These are phyloP conservation scores for Tubosaeta sp. DNA, from an alignment of 768 basidiomycete genomes.

Conservation along the genomic window DNA sequence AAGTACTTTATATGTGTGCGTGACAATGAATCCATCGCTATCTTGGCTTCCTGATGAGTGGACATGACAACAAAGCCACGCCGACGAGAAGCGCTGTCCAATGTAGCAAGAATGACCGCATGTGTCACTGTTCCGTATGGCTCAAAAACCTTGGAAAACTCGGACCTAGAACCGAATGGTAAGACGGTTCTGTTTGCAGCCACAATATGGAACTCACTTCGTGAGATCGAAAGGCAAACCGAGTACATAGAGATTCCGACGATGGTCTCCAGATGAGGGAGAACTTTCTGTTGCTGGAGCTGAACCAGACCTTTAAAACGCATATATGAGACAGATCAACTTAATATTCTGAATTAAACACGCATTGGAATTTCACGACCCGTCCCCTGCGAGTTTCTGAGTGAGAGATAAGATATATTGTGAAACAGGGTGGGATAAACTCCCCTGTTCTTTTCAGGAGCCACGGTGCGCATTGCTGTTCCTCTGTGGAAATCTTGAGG, in stretches of 20 bases:
- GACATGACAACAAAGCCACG: constrained; percentile 85
- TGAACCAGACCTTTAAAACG: constrained; percentile 33
- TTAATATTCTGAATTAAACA: constrained; percentile 22
- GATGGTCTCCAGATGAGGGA: constrained; percentile 36
- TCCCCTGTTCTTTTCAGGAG: constrained; percentile 9
- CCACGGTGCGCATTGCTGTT: background rate
- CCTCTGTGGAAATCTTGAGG: constrained; percentile 5
- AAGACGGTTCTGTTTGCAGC: background rate
- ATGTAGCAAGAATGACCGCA: constrained; percentile 77
- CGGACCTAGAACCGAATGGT: constrained; percentile 32
- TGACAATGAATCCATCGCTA: constrained; percentile 62
- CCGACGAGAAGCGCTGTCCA: constrained; percentile 78
- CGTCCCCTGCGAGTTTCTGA: constrained; percentile 19
- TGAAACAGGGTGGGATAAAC: background rate
- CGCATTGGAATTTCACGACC: constrained; percentile 59
- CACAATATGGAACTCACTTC: constrained; percentile 45
- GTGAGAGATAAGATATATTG: constrained; percentile 5
- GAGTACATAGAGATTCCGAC: constrained; percentile 81
- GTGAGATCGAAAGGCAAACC: constrained; percentile 79
- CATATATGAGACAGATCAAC: constrained; percentile 17
- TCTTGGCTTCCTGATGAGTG: constrained; percentile 62
- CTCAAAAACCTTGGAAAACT: constrained; percentile 59
- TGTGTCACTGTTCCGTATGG: constrained; percentile 66
- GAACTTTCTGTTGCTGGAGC: background rate
- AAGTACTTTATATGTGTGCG: constrained; percentile 66